phyloP scores from a whole-genome alignment of 2,329 filamentous ascomycete species.

The Xylariaceae sp. region DNA sequence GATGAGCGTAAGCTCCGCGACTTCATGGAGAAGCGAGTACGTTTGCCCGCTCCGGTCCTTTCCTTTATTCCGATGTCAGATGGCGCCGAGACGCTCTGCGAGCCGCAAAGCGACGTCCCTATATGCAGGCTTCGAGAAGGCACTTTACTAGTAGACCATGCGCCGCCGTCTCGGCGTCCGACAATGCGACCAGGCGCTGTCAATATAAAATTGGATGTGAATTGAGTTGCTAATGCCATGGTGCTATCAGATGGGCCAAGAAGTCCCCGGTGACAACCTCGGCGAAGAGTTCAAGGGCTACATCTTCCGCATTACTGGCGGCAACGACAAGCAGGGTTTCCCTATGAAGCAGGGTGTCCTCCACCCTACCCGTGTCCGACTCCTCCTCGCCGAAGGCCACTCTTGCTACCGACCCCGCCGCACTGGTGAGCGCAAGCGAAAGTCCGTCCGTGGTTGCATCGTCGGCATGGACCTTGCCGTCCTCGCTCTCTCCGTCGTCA shows the following conservation, averaged over 20 bases:
- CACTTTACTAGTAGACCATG: not conserved
- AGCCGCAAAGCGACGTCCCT: conserved; percentile 4
- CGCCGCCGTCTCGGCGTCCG: conserved; percentile 8
- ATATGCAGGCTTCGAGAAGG: conserved; percentile 31
- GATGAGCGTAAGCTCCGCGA: conserved; percentile 98
- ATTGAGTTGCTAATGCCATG: conserved; percentile 32
- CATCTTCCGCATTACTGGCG: conserved; percentile 98
- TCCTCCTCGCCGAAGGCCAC: conserved; percentile 94
- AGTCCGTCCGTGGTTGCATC: conserved; percentile 98
- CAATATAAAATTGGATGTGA: not conserved
- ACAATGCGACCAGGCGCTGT: conserved; percentile 1
- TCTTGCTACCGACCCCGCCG: conserved; percentile 99
- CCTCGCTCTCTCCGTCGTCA: conserved; percentile 90
- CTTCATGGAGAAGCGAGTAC: conserved; percentile 97
- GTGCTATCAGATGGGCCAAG: conserved; percentile 66
- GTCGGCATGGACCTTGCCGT: conserved; percentile 93
- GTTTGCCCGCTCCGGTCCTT: conserved; percentile 32
- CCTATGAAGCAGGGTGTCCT: conserved; percentile 99
- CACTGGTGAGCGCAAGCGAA: conserved; percentile 98
- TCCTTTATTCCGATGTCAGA: conserved; percentile 15
- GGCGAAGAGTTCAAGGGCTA: conserved; percentile 99
- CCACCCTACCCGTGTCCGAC: conserved; percentile 96
- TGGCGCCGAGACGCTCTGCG: conserved; percentile 3
- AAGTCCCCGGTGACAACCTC: conserved; percentile 89
- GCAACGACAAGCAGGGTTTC: conserved; percentile 99